phyloP scores from a whole-genome alignment of 73 alveolate genomes.

The Paramecium tetraurelia region DNA sequence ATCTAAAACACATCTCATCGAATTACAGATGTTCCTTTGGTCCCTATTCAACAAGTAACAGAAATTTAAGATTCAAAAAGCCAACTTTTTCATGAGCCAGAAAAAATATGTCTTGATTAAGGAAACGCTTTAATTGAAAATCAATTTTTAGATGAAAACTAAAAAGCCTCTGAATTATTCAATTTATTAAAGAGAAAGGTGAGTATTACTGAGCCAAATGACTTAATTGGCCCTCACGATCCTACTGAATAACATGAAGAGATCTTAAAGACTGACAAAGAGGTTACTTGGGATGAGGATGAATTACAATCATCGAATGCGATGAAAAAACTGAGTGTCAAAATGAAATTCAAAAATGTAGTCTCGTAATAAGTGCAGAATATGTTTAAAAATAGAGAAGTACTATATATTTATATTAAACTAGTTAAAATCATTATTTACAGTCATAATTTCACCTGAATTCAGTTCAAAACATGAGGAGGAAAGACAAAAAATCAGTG shows the following conservation, averaged over 20 bases:
- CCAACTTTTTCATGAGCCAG: neutral
- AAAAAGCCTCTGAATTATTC: neutral
- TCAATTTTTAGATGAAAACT: neutral
- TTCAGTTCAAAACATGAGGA: neutral
- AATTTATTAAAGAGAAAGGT: neutral
- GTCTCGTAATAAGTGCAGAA: neutral
- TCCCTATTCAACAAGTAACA: neutral
- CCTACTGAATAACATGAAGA: neutral
- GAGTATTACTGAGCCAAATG: neutral
- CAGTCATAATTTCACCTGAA: neutral
- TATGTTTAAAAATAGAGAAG: neutral
- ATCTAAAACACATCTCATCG: neutral
- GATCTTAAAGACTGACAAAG: neutral
- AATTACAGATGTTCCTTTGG: neutral
- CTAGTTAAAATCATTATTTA: constrained; percentile 1
- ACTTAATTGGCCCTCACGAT: neutral
- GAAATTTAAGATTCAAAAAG: neutral
- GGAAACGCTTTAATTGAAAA: neutral
- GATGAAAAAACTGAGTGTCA: neutral
- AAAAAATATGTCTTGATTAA: neutral
- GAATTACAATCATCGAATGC: neutral
- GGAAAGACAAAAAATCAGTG: neutral
- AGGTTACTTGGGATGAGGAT: neutral
- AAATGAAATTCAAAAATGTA: neutral
- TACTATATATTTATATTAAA: neutral